Evolutionary conservation across 495 filamentous ascomycete genomes (phyloP), one percentile per base, ranked within the genome.

Genomic region (Xylaria acuta): DNA sequence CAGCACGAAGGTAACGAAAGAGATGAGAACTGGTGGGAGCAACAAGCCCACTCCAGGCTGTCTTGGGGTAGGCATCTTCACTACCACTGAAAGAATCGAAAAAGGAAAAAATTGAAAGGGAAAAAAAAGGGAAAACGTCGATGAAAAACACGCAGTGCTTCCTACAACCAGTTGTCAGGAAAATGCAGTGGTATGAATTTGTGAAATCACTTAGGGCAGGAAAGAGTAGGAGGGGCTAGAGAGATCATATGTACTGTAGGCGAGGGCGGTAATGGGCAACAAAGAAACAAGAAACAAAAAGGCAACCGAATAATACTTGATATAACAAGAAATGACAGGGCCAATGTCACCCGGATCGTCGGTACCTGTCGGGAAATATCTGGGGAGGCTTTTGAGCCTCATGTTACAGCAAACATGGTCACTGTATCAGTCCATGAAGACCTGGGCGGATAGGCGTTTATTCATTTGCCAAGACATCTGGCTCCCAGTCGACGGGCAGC

Each of bases 1-100:
- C 45, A 95, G 82, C 56, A 94, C 85, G 75, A 94, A 90, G 49
- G 89, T 88, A 22, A 84, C 86, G 36, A 91, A 84, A 18, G 85
- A 85, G 67, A 84, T 76, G 30, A 85, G 64, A 3, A 82, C 74
- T 0, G 86, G 84, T 12, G 70, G 70, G 25, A 72, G 63, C 20
- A 72, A 20, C 40, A 72, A 67, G 63, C 51, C 70, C 32, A 72
- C 62, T 12, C 40, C 25, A 18, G 70, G 53, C 22, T 75, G 68
- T 40, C 43, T 72, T 16, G 83, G 79, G 59, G 66, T 38, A 12
- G 36, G 30, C 75, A 77, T 77, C 16, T 65, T 71, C 8, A 43
- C 3, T 25, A 47, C 14, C 20, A 11, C 64, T 62, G 53, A 41
- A 64, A 54, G 36, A 47, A 40, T 56, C 20, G 18, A 65, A 56